phyloP scores from a whole-genome alignment of 345 rosid genomes.

The Aquilaria malaccensis region DNA sequence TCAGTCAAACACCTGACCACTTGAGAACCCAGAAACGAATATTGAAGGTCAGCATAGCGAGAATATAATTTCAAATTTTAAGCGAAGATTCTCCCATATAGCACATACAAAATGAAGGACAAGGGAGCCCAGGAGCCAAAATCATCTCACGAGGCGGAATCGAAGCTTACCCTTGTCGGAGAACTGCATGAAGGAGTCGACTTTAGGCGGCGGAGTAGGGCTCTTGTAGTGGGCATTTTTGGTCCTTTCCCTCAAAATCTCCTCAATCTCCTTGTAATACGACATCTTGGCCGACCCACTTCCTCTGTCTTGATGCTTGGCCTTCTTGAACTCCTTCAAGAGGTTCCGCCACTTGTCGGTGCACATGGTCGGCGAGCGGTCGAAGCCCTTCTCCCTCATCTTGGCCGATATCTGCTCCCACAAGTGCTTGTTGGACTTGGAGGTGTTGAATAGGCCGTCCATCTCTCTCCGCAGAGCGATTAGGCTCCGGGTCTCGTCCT shows the following conservation, averaged over 20 bases:
- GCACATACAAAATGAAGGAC: too few species aligned
- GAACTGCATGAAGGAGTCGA: constrained; percentile 83
- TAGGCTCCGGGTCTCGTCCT: constrained; percentile 84
- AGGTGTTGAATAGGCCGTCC: constrained; percentile 88
- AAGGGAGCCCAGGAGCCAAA: too few species aligned
- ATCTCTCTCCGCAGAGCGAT: constrained; percentile 73
- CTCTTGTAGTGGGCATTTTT: constrained; percentile 66
- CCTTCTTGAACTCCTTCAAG: constrained; percentile 92
- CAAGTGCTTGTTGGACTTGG: constrained; percentile 94
- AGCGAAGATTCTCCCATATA: too few species aligned
- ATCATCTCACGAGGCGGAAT: neutral
- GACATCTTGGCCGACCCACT: constrained; percentile 91
- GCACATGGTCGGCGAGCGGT: constrained; percentile 97
- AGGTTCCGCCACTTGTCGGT: constrained; percentile 99
- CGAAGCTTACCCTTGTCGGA: constrained; percentile 70
- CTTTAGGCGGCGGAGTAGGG: constrained; percentile 60
- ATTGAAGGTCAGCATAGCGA: too few species aligned
- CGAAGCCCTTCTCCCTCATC: constrained; percentile 96
- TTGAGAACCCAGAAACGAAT: too few species aligned
- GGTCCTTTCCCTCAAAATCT: constrained; percentile 78
- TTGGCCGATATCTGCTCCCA: constrained; percentile 91
- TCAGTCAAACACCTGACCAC: too few species aligned
- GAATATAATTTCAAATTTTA: too few species aligned
- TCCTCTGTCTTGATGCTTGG: constrained; percentile 72
- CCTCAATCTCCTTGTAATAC: constrained; percentile 92